These are phyloP conservation scores for Lachancea meyersii DNA, from an alignment of 805 yeast genomes.

Conservation along the genomic window DNA sequence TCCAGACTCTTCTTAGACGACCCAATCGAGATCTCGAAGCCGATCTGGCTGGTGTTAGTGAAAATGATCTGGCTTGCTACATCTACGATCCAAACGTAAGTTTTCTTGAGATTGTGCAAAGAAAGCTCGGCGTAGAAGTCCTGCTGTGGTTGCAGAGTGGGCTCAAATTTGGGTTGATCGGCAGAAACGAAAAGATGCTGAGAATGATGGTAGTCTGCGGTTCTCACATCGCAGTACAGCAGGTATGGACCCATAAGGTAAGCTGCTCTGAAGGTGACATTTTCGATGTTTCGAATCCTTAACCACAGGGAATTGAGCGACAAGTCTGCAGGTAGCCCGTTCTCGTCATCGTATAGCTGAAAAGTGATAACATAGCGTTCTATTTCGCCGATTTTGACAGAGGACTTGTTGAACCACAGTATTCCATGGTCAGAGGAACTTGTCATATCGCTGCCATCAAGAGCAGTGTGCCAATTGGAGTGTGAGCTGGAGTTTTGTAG, in stretches of 20 bases:
- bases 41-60: conserved; percentile 51
- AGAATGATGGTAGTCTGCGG: conserved; percentile 48
- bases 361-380: conserved; percentile 51
- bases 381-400: conserved; percentile 54
- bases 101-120: conserved; percentile 52
- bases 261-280: conserved; percentile 49
- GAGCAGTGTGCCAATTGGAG: neutral
- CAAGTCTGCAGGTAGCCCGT: conserved; percentile 24
- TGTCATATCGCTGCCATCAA: neutral
- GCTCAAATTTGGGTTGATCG: conserved; percentile 70
- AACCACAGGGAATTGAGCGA: conserved; percentile 40
- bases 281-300: conserved; percentile 57
- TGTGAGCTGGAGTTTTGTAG: neutral
- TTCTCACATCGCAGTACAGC: conserved; percentile 63
- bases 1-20: conserved; percentile 31
- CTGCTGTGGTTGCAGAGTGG: conserved; percentile 67
- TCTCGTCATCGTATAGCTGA: conserved; percentile 34
- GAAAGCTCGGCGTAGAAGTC: conserved; percentile 53
- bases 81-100: conserved; percentile 65
- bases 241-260: conserved; percentile 70
- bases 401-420: conserved; percentile 36
- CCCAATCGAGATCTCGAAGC: conserved; percentile 56
- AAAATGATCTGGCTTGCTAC: conserved; percentile 66
- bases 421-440: conserved; percentile 12
- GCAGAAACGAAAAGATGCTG: conserved; percentile 55